These are phyloP conservation scores for Dipodascus albidus DNA, from an alignment of 805 yeast species.

Conservation along the genomic window DNA sequence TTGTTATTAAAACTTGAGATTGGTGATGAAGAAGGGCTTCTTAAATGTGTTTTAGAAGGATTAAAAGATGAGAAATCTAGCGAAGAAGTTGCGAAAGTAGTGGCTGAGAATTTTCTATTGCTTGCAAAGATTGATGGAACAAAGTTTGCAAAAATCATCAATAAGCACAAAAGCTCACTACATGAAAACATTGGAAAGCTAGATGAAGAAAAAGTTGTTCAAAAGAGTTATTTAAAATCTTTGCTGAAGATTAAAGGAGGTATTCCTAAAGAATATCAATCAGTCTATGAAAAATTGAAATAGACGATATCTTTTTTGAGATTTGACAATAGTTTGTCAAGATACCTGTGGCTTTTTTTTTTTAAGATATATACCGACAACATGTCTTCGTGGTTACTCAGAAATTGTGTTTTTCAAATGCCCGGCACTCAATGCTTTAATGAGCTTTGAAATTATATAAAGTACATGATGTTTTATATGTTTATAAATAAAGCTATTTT, in stretches of 20 bases:
- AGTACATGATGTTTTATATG: too few species aligned
- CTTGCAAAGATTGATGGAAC: constrained; percentile 23
- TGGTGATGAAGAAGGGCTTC: background rate
- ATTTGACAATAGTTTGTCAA: too few species aligned
- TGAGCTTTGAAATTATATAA: too few species aligned
- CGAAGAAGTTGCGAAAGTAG: constrained; percentile 18
- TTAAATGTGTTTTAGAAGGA: background rate
- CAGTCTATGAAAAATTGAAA: background rate
- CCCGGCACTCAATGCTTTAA: too few species aligned
- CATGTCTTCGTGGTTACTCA: too few species aligned
- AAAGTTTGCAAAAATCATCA: constrained; percentile 29
- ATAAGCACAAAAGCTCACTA: constrained; percentile 29
- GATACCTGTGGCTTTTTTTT: too few species aligned
- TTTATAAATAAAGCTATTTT: too few species aligned
- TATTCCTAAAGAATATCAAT: background rate
- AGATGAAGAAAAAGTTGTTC: constrained; percentile 13
- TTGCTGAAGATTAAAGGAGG: background rate
- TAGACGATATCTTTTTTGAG: too few species aligned
- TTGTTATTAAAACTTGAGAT: constrained; percentile 39
- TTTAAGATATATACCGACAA: too few species aligned
- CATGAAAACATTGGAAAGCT: constrained; percentile 29
- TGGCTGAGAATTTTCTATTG: constrained; percentile 21
- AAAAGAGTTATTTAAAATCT: background rate
- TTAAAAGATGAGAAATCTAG: constrained; percentile 4
- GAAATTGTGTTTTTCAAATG: too few species aligned